Evolutionary conservation across 192 early-diverging fungal species (phyloP), one percentile per base, ranked within the genome.

Genomic region (Umbelopsis vinacea): DNA sequence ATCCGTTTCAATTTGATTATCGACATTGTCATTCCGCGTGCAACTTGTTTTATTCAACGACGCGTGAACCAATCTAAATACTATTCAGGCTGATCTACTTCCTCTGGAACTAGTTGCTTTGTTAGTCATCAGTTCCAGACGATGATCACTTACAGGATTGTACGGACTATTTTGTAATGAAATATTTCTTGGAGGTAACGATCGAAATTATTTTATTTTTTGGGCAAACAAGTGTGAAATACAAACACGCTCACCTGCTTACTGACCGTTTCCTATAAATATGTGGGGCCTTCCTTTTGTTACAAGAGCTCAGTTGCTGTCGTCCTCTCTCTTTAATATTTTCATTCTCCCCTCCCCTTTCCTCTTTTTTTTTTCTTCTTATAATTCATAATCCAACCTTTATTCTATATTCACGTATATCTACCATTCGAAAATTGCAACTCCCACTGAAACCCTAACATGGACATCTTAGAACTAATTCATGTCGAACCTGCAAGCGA

Each of bases 391-490:
- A 53, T 52, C 26, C 68, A 48, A 50, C 12, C 15, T 47, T 22
- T 46, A 29, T 29, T 29, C 1, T 66, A 66, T 46, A 40, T 19
- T 53, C 52, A 46, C 52, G n/a, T 23, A 66, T 67, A 43, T 67
- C 63, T 37, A 19, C 6, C 23, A 12, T 4, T 4, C 43, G 46
- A 29, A 33, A 24, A 24, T 46, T 22, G 3, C 17, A 47, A 4
- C 14, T 12, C 40, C 35, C 15, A 45, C 37, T 43, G 40, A 43
- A 19, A 63, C 21, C 23, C 29, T 4, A 21, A 60, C 23, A 75
- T 75, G 74, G 74, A 75, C 22, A 75, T 75, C 43, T 80, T 86
- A 73, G 85, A 86, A 81, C 70, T 86, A 48, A 82, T 86, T 75
- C 76, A 84, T 75, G 68, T 68, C 35, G 85, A 86, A 78, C 74